Evolutionary conservation across 306 rosid genomes (phyloP).

Genomic region (Cyclanthera cordifolia): DNA sequence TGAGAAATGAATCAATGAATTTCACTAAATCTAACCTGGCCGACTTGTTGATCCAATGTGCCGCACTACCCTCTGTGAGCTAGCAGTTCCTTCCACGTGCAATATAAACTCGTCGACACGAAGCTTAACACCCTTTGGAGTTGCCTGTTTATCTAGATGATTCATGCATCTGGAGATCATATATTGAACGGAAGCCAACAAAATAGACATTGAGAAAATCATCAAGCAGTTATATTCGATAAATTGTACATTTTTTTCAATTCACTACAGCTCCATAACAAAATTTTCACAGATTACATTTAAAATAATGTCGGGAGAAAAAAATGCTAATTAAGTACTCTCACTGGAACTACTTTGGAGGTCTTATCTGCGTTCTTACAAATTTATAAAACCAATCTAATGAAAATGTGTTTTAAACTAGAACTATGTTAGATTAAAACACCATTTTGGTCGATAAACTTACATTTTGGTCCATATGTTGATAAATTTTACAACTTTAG

Average conservation of each 20-base stretch:
- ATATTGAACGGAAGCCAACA: background rate
- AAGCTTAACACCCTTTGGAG: slow-evolving; percentile 61
- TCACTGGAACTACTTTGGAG: slow-evolving; percentile 2
- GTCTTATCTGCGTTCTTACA: background rate
- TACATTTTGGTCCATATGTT: no score
- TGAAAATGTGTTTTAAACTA: background rate
- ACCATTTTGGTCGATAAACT: no score
- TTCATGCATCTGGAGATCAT: slow-evolving; percentile 34
- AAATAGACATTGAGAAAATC: background rate
- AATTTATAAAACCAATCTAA: background rate
- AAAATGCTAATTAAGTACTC: background rate
- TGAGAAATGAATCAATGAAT: background rate
- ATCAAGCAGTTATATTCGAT: background rate
- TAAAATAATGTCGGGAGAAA: background rate
- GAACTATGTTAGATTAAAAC: no score
- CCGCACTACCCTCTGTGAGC: slow-evolving; percentile 70
- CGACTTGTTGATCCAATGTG: slow-evolving; percentile 81
- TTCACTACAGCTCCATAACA: background rate
- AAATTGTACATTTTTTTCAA: background rate
- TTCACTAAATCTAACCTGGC: slow-evolving; percentile 48
- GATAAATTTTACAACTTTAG: no score
- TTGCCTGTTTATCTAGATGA: slow-evolving; percentile 53
- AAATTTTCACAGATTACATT: background rate
- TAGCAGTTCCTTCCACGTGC: slow-evolving; percentile 88
- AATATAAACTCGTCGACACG: slow-evolving; percentile 66